phyloP scores from a whole-genome alignment of 164 flowering plant genomes.

The Buxus sempervirens region DNA sequence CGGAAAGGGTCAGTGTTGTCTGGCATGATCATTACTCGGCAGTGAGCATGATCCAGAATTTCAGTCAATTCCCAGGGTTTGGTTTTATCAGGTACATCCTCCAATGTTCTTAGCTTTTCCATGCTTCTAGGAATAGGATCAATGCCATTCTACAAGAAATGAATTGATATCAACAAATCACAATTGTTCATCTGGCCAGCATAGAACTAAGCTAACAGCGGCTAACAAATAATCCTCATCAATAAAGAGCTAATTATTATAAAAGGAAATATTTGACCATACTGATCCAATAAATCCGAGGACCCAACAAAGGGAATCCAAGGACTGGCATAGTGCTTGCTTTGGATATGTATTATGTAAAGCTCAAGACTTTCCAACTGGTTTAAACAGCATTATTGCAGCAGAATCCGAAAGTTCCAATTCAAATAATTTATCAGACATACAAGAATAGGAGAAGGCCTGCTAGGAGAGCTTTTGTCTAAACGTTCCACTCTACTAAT shows the following conservation, averaged over 20 bases:
- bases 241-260: neutral
- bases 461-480: conserved; percentile 65
- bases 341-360: neutral
- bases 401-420: neutral
- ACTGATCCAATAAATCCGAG: neutral
- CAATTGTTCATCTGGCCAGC: neutral
- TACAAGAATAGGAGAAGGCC: conserved; percentile 63
- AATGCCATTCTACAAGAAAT: conserved; percentile 63
- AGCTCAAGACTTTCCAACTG: neutral
- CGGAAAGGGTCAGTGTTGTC: conserved; percentile 54
- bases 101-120: conserved; percentile 57
- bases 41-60: conserved; percentile 64
- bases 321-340: neutral
- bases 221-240: neutral
- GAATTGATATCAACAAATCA: neutral
- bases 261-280: neutral
- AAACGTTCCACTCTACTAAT: conserved; percentile 51
- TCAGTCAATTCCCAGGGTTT: conserved; percentile 82
- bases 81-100: conserved; percentile 54
- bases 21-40: conserved; percentile 63
- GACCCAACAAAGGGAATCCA: conserved; percentile 7
- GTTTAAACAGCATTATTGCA: neutral
- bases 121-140: conserved; percentile 50
- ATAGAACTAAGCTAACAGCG: neutral
- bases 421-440: conserved; percentile 16